phyloP scores from a whole-genome alignment of 1,284 basidiomycete genomes.

The Trichosporon sp. region DNA sequence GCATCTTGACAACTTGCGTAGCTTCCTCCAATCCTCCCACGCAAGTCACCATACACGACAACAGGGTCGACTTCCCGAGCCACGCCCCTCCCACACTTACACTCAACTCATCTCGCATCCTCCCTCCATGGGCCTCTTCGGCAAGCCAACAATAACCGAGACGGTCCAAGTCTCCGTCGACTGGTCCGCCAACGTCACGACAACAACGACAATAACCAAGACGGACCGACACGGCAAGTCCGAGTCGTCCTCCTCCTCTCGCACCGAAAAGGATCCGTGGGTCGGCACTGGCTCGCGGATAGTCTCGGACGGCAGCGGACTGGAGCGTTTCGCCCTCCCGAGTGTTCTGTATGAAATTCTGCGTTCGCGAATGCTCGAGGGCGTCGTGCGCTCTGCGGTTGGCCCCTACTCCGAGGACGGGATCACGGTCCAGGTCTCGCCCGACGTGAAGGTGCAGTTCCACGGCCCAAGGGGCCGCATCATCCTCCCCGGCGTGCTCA shows the following conservation, averaged over 20 bases:
- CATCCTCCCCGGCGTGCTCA: neutral
- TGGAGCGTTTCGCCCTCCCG: neutral
- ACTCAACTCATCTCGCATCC: neutral
- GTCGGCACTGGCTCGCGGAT: neutral
- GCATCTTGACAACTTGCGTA: too few relatives aligned
- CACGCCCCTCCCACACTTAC: too few relatives aligned
- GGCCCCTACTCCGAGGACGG: neutral
- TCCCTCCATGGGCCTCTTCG: neutral
- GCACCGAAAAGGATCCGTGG: neutral
- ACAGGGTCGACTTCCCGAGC: too few relatives aligned
- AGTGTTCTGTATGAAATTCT: neutral
- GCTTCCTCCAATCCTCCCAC: too few relatives aligned
- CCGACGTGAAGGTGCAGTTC: neutral
- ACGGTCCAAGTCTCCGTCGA: neutral
- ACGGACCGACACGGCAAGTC: neutral
- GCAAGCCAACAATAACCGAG: neutral
- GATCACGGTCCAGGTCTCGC: neutral
- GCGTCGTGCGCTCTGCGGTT: neutral
- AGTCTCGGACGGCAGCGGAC: neutral
- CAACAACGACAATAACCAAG: neutral
- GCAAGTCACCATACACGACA: too few relatives aligned
- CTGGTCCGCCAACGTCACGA: neutral
- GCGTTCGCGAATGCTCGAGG: neutral
- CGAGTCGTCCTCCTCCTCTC: neutral
- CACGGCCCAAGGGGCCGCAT: neutral